Conservation (phyloP, 768 basidiomycete species). For the Lactifluus subvellereus region DNA sequence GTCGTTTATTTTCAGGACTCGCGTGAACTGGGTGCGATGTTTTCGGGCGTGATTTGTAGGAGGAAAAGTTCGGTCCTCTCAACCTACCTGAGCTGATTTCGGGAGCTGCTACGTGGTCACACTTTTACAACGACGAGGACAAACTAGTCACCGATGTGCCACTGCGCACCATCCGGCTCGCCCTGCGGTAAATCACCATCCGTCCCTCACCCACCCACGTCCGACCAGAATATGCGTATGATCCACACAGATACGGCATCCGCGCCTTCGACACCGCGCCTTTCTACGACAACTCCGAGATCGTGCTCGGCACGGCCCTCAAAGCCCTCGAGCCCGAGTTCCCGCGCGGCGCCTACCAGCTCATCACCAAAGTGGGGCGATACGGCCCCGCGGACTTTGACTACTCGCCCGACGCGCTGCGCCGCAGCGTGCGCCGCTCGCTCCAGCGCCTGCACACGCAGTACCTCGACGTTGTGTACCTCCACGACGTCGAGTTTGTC, state of each 20-base stretch:
- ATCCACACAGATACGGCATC: slow-evolving; percentile 62
- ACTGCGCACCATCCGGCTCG: slow-evolving; percentile 63
- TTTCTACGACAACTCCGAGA: slow-evolving; percentile 77
- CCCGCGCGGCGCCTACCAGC: slow-evolving; percentile 69
- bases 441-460: slow-evolving; percentile 63
- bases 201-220: slow-evolving; percentile 8
- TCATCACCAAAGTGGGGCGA: slow-evolving; percentile 85
- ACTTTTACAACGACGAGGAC: slow-evolving; percentile 57
- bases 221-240: neutral
- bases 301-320: slow-evolving; percentile 63
- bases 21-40: neutral
- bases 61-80: slow-evolving; percentile 35
- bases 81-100: slow-evolving; percentile 50
- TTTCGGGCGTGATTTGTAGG: neutral
- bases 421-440: slow-evolving; percentile 60
- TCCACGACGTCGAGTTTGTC: slow-evolving; percentile 84
- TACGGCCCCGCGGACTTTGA: slow-evolving; percentile 65
- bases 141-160: slow-evolving; percentile 52
- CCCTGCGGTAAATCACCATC: slow-evolving; percentile 50
- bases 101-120: slow-evolving; percentile 67
- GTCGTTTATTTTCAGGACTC: neutral
- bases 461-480: slow-evolving; percentile 75
- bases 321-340: slow-evolving; percentile 57
- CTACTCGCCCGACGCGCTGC: slow-evolving; percentile 62
- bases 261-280: slow-evolving; percentile 76